These are phyloP conservation scores for Austropuccinia psidii DNA, from an alignment of 1,284 basidiomycete genomes.

Conservation along the genomic window DNA sequence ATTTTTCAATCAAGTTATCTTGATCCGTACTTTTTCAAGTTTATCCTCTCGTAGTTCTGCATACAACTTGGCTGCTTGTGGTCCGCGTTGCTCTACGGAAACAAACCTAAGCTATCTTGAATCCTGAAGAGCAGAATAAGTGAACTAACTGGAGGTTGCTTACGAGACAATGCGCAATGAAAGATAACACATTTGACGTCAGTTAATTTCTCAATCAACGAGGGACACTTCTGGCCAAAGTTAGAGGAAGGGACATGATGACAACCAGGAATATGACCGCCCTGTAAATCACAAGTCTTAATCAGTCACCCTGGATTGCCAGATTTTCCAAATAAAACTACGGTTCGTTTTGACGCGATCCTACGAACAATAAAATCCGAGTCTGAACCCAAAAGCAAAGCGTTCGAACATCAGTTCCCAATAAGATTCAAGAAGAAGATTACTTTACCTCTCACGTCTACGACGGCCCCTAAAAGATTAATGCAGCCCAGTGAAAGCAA, in stretches of 20 bases:
- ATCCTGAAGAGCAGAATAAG: too few species aligned
- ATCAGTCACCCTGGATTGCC: neutral
- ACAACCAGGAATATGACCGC: conserved; percentile 29
- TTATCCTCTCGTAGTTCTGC: conserved; percentile 6
- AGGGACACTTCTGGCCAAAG: neutral
- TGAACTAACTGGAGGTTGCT: neutral
- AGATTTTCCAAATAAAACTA: neutral
- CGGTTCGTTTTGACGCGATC: neutral
- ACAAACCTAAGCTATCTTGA: neutral
- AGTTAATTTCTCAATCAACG: conserved; percentile 5
- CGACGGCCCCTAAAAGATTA: conserved; percentile 16
- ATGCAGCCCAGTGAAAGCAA: neutral
- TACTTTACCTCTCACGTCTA: conserved; percentile 27
- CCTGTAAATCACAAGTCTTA: neutral
- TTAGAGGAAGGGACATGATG: neutral
- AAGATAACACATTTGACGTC: conserved; percentile 21
- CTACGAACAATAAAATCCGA: conserved; percentile 10
- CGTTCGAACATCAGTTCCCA: neutral
- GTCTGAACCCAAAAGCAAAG: neutral
- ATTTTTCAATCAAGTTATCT: too few species aligned
- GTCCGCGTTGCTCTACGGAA: conserved; percentile 23
- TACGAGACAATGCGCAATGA: conserved; percentile 24
- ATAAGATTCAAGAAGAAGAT: neutral
- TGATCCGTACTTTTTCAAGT: neutral
- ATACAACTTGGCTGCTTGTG: conserved; percentile 5